Evolutionary conservation across 495 filamentous ascomycete genomes (phyloP).

Genomic region (Trichocladium uniseriatum): DNA sequence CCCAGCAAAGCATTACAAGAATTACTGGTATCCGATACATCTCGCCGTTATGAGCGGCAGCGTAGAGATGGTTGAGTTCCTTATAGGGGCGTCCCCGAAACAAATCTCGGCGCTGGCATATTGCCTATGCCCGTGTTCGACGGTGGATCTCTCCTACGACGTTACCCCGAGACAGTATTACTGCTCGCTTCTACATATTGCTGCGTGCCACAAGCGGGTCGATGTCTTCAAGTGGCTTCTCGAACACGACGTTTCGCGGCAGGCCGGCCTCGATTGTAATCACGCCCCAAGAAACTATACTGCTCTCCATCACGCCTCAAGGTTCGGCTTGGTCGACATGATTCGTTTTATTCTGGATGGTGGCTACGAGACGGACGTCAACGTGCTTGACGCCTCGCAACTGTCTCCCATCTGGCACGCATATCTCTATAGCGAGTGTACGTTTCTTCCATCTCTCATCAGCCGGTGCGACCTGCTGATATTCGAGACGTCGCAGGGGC

Average conservation of each 20-base stretch:
- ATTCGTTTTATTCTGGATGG: not conserved
- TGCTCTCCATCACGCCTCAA: slow-evolving; percentile 4
- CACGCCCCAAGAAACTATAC: not conserved
- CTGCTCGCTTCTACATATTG: not conserved
- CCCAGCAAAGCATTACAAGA: too few relatives aligned
- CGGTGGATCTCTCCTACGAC: not conserved
- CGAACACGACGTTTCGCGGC: not conserved
- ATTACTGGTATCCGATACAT: slow-evolving; percentile 3
- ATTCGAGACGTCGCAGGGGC: not conserved
- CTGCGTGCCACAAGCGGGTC: not conserved
- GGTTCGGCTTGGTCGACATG: slow-evolving; percentile 1
- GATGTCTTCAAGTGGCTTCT: not conserved
- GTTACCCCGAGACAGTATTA: too few relatives aligned
- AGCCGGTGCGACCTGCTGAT: not conserved
- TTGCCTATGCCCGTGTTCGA: not conserved
- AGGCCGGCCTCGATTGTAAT: not conserved
- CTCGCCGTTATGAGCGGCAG: slow-evolving; percentile 2
- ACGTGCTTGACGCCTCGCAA: not conserved
- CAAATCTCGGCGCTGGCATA: not conserved
- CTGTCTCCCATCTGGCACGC: slow-evolving; percentile 5
- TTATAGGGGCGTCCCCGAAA: not conserved
- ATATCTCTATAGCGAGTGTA: not conserved
- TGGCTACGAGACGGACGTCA: slow-evolving; percentile 2
- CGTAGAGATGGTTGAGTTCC: slow-evolving; percentile 1
- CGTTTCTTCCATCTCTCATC: not conserved